Evolutionary conservation across 2,329 filamentous ascomycete species (phyloP), one percentile per base, ranked within the genome.

Genomic region (Dothistroma septosporum): DNA sequence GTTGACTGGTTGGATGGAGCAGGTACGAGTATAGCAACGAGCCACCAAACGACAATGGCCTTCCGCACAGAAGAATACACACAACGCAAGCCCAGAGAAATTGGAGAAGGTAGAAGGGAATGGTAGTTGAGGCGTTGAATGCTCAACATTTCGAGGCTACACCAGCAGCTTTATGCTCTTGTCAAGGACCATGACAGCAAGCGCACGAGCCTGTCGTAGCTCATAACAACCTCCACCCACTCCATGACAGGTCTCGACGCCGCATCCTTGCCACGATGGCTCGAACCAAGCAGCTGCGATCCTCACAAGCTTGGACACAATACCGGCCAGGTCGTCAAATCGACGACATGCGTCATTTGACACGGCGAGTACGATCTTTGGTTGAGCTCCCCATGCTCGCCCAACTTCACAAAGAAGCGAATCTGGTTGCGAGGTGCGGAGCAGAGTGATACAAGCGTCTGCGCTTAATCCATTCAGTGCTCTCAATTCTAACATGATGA

Each of bases 201-300:
- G 50, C 52, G 59, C 56, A 64, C 60, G 50, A 61, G 46, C 32
- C 61, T 64, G 64, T 55, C 55, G 64, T 66, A 64, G 60, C 64
- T 61, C 58, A 41, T 22, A 32, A 50, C 55, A 46, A 47, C 55
- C 59, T 57, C 59, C 59, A 61, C 59, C 41, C 57, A 50, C 44
- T 60, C 21, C 58, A 44, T 48, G 50, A 44, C 48, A 57, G 48
- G 50, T 59, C 41, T 58, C 41, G 49, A 41, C 28, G 47, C 31
- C 52, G 35, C 48, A 37, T 31, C 41, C 47, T 52, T 22, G 56
- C 32, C 33, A 31, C 37, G 4, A n/a, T 44, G 41, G 41, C 41
- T 44, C 14, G 41, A 28, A 44, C 41, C 41, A 44, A n/a, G 41
- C 41, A 44, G 16, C 41, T 44, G n/a, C 14, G n/a, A 14, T 44